phyloP scores from a whole-genome alignment of 129 eudicot genomes.

The Glebionis coronaria region DNA sequence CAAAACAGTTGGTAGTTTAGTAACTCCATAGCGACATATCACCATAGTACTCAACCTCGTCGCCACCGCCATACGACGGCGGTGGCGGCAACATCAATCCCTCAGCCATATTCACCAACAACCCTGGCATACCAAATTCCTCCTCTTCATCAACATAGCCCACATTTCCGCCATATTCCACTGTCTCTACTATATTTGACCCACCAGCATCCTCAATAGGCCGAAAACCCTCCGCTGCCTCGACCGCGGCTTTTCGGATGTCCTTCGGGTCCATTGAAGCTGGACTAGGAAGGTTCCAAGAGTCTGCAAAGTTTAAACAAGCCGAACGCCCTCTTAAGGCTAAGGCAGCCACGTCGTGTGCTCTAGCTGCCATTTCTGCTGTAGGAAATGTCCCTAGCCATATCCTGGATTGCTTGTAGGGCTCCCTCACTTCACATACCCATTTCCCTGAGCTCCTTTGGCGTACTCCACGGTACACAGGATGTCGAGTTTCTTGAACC shows the following conservation, averaged over 20 bases:
- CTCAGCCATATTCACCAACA: constrained; percentile 66
- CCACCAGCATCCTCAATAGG: constrained; percentile 19
- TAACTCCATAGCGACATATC: constrained; percentile 64
- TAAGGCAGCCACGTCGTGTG: constrained; percentile 86
- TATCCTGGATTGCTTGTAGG: constrained; percentile 70
- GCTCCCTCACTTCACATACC: constrained; percentile 85
- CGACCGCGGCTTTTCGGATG: constrained; percentile 74
- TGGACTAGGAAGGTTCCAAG: constrained; percentile 72
- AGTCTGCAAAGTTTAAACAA: constrained; percentile 81
- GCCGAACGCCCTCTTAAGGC: constrained; percentile 69
- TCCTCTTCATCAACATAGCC: constrained; percentile 60
- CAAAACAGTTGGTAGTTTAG: neutral
- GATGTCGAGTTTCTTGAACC: constrained; percentile 80
- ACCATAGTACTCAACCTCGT: constrained; percentile 47
- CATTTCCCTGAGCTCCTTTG: constrained; percentile 78
- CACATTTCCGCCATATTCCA: constrained; percentile 10
- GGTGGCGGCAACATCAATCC: constrained; percentile 79
- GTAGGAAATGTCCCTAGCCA: constrained; percentile 85
- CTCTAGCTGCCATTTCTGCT: constrained; percentile 90
- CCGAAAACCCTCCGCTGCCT: constrained; percentile 71
- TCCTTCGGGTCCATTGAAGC: constrained; percentile 54
- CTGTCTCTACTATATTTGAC: neutral
- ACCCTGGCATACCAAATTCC: constrained; percentile 65
- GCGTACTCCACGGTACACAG: constrained; percentile 78
- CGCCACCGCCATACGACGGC: constrained; percentile 18